Evolutionary conservation across 1,284 basidiomycete species (phyloP), one percentile per base, ranked within the genome.

Genomic region (Erythrobasidium hasegawianum): DNA sequence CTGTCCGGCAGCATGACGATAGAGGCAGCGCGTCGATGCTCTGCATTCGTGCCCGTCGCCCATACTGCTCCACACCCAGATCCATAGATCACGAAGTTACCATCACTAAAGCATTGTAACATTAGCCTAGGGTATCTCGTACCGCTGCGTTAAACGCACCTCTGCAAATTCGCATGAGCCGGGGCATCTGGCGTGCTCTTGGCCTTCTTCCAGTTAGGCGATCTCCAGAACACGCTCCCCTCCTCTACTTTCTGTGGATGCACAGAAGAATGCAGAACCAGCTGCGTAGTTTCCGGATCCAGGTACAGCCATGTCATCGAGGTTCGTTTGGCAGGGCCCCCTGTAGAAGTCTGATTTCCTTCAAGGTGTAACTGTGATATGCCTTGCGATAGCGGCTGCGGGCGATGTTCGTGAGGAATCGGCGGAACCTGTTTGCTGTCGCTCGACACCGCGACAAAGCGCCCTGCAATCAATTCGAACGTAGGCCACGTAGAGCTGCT

Each of bases 51-150:
- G 20, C 64, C 68, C 11, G 60, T 69, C 9, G 73, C 73, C 71
- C 72, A 75, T 9, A 68, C 57, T 11, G 64, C 57, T 13, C 71
- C 64, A 13, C 29, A 49, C 10, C 43, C 33, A 22, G 56, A 57
- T 1, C 59, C 62, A 41, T 74, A 74, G 9, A 74, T 59, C n/a
- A 73, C 72, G 8, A 70, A 33, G 52, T 75, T 75, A 7, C 72
- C 71, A 45, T 73, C 72, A 18, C 66, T 67, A 56, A n/a, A n/a
- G n/a, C n/a, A n/a, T n/a, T n/a, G n/a, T n/a, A n/a, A n/a, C n/a
- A n/a, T n/a, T n/a, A n/a, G n/a, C n/a, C n/a, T n/a, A n/a, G n/a
- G n/a, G n/a, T n/a, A n/a, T n/a, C n/a, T n/a, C n/a, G n/a, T n/a
- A n/a, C n/a, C n/a, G n/a, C n/a, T n/a, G n/a, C n/a, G n/a, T n/a